These are phyloP conservation scores for Coelastrella sp. DNA, from an alignment of 139 green algal genomes.

Conservation along the genomic window DNA sequence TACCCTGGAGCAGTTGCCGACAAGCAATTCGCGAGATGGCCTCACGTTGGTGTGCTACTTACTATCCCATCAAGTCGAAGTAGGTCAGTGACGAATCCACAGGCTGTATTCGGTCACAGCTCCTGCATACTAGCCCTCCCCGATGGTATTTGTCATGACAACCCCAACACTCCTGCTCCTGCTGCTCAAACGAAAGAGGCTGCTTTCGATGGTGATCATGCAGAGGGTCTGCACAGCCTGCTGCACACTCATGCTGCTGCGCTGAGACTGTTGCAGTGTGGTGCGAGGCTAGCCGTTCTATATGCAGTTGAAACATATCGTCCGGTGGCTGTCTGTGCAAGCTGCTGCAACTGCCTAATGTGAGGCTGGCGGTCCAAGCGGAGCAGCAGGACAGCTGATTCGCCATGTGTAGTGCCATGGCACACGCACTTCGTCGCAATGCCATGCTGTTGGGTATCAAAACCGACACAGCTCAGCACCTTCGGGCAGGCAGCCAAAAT, in stretches of 20 bases:
- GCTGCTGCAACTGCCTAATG: background rate
- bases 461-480: too few relatives aligned
- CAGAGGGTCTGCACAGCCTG: background rate
- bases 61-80: conserved; percentile 67
- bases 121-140: conserved; percentile 59
- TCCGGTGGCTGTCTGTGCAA: background rate
- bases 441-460: background rate
- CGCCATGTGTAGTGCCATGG: background rate
- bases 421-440: background rate
- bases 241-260: conserved; percentile 12
- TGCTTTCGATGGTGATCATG: conserved; percentile 14
- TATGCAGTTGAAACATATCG: background rate
- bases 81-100: conserved; percentile 60
- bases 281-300: background rate
- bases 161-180: conserved; percentile 59
- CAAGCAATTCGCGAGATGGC: too few relatives aligned
- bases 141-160: conserved; percentile 58
- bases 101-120: conserved; percentile 68
- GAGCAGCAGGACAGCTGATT: background rate
- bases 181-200: conserved; percentile 45
- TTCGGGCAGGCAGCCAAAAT: background rate
- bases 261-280: conserved; percentile 1
- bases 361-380: background rate
- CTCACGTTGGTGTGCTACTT: conserved; percentile 21
- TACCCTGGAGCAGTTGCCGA: too few relatives aligned